Evolutionary conservation across 371 early-diverging fungal genomes (phyloP), one percentile per base, ranked within the genome.

Genomic region (Encephalitozoon hellem): DNA sequence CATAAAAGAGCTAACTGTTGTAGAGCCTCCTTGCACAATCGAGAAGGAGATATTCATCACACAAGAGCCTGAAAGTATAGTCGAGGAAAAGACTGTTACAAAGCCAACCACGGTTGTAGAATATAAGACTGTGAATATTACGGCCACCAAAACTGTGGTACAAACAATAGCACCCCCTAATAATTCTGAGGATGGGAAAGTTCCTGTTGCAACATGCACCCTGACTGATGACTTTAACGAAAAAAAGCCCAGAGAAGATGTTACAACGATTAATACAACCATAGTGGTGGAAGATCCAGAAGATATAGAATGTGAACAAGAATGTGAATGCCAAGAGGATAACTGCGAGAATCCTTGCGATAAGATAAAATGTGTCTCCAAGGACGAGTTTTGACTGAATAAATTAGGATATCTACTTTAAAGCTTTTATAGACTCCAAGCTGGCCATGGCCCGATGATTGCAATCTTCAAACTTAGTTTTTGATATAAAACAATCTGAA

Each of bases 271-370:
- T 2, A 52, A 34, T 39, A 76, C 69, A n/a, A 76, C 76, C 15
- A 69, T 76, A 42, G 18, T 66, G 12, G 42, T 74, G 30, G 74
- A 74, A 1, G 74, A 67, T 39, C 65, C 26, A 1, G 76, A 69
- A 9, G 76, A 70, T 43, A 65, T 76, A 30, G 76, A 76, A 45
- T 76, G 76, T 69, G 76, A 69, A 52, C 69, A 69, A 26, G 76
- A 76, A 41, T 76, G 76, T 42, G 64, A 65, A 25, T 76, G 76
- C 63, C 49, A 69, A 15, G 64, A 54, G 34, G 63, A 63, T 41
- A 63, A 59, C n/a, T 76, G 76, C 38, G 59, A 23, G 30, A 76
- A 76, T 76, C 76, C 76, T 18, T 76, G 76, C 55, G 71, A 68
- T 9, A 76, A 49, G 53, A 70, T 76, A 39, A 67, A 68, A 59